phyloP scores from a whole-genome alignment of 2,329 filamentous ascomycete species.

The Talaromyces sp. region DNA sequence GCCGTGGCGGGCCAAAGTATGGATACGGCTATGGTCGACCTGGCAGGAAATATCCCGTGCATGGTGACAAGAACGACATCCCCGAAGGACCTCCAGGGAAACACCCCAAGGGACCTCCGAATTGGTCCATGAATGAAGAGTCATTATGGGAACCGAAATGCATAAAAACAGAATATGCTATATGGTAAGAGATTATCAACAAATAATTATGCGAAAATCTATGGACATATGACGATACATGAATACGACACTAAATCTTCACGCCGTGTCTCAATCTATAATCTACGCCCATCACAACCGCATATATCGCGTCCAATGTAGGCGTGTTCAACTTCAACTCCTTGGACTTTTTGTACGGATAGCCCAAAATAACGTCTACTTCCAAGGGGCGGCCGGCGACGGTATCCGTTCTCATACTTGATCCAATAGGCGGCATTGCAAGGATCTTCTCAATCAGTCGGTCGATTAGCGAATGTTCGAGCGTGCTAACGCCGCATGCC shows the following conservation, averaged over 20 bases:
- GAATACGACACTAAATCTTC: neutral
- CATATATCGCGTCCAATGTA: conserved; percentile 18
- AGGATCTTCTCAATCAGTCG: conserved; percentile 39
- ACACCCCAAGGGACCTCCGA: neutral
- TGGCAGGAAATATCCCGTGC: neutral
- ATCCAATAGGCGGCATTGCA: conserved; percentile 40
- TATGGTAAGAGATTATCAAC: neutral
- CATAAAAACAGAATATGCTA: conserved; percentile 19
- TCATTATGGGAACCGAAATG: conserved; percentile 30
- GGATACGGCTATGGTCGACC: neutral
- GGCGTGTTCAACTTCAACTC: conserved; percentile 17
- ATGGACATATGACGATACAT: neutral
- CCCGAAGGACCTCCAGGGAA: neutral
- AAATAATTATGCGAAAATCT: neutral
- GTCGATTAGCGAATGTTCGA: conserved; percentile 39
- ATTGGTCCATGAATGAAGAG: conserved; percentile 22
- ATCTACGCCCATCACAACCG: conserved; percentile 16
- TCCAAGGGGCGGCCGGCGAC: conserved; percentile 43
- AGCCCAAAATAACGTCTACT: conserved; percentile 46
- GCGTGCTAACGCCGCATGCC: conserved; percentile 34
- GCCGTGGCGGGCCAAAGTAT: neutral
- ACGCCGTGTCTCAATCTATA: conserved; percentile 11
- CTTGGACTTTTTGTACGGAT: conserved; percentile 18
- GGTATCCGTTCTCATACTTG: conserved; percentile 47
- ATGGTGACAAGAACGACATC: neutral